Evolutionary conservation across 192 early-diverging fungal genomes (phyloP), one percentile per base, ranked within the genome.

Genomic region (Lobulomyces angularis): DNA sequence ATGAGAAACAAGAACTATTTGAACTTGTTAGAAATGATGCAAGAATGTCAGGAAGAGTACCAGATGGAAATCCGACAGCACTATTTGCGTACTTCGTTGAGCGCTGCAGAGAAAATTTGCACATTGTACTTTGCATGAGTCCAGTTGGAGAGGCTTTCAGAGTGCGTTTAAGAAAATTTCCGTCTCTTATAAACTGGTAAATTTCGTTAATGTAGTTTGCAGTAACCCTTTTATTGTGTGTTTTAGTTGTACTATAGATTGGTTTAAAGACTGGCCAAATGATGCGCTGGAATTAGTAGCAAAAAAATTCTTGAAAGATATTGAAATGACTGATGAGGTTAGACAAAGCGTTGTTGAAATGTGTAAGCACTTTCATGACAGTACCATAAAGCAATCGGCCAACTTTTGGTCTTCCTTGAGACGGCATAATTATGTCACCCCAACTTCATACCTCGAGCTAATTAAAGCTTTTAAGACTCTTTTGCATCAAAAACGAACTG

Each of bases 231-330:
- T n/a, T n/a, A n/a, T n/a, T n/a, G n/a, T n/a, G n/a, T n/a, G n/a
- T n/a, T n/a, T n/a, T n/a, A n/a, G n/a, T 43, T 75, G 72, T 40
- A 75, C 72, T 11, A 75, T 75, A 28, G 63, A 75, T 48, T 75
- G 72, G 72, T 75, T 75, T 51, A 59, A 56, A 8, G 72, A 68
- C 32, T 75, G 72, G 72, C 72, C 72, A 1, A 52, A 73, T 16
- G 72, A 75, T 47, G 72, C 72, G 1, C 38, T 75, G 14, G 69
- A 62, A 37, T 67, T 73, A 41, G 72, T 75, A 12, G 72, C 72
- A 9, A 45, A 45, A 2, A 73, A 71, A 32, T 75, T 73, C 44
- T 39, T 75, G 21, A 45, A 56, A 23, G 65, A 66, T 28, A 54
- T 68, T 3, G 67, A 62, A 16, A 70, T 75, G 45, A 51, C 69